Evolutionary conservation across 1,284 basidiomycete species (phyloP), one percentile per base, ranked within the genome.

Genomic region (Grifola frondosa): DNA sequence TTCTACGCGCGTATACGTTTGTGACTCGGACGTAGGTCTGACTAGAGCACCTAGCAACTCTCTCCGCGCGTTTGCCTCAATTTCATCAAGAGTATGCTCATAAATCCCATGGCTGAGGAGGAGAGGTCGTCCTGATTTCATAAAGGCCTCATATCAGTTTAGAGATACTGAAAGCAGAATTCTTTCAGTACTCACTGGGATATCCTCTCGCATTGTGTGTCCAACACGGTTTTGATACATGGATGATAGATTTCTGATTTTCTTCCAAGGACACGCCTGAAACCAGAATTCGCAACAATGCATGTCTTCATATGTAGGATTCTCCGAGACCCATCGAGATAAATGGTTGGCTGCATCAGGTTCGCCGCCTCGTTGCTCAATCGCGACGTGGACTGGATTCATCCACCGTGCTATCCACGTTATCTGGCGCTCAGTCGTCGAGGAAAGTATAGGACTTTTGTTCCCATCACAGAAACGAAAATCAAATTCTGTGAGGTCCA

Each of bases 401-500:
- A 81, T 71, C 77, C 75, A 84, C 20, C 75, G 74, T n/a, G 78
- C 66, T 49, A 75, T 64, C 75, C 74, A 83, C 1, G 78, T 78
- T 9, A 62, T 64, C 11, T 62, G 63, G 34, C 77, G 54, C 28
- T 66, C 52, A n/a, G n/a, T n/a, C n/a, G n/a, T n/a, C n/a, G n/a
- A n/a, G 30, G 69, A 60, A 9, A 73, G 58, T 29, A 82, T 62
- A 3, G 66, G 69, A 22, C 59, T 60, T 44, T 71, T 70, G 44
- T 81, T 63, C n/a, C 50, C 49, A 46, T 78, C 79, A 51, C 84
- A 80, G 8, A 75, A 64, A 44, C 66, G 60, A 57, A 84, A 88
- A 42, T 84, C 83, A 56, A 78, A 81, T 61, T 89, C 86, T 35
- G 74, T 67, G 23, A 88, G 50, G 41, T 80, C 73, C 47, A 86